phyloP scores from a whole-genome alignment of 176 grass and related monocot genomes.

The Cenchrus americanus region DNA sequence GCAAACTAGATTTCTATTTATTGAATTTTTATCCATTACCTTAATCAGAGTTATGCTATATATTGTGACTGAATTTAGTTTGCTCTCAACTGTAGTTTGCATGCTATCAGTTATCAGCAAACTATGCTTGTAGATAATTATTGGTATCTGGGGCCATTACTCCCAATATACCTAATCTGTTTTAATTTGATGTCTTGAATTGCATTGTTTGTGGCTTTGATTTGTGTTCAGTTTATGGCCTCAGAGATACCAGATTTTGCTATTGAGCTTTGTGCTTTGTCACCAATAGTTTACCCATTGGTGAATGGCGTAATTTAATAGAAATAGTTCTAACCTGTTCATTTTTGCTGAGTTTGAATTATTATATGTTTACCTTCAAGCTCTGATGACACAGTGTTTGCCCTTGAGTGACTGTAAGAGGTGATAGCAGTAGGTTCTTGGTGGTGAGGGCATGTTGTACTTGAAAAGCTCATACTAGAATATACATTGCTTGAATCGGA shows the following conservation, averaged over 20 bases:
- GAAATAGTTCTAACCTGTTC: constrained; percentile 2
- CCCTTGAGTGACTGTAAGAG: neutral
- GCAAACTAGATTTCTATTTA: neutral
- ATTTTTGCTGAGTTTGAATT: neutral
- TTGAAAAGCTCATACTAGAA: neutral
- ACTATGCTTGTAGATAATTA: neutral
- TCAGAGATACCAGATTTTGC: neutral
- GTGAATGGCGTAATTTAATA: neutral
- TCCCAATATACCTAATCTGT: neutral
- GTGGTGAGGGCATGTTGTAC: neutral
- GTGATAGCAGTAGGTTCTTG: neutral
- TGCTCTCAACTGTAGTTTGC: neutral
- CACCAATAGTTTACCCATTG: neutral
- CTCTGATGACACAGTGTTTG: neutral
- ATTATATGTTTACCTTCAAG: constrained; percentile 23
- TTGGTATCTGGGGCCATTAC: neutral
- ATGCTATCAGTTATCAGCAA: neutral
- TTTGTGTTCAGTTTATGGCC: neutral
- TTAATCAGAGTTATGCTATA: neutral
- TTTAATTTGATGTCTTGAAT: neutral
- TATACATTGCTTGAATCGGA: constrained; percentile 16
- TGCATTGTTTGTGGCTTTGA: neutral
- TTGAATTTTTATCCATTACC: neutral
- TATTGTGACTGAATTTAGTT: constrained; percentile 1
- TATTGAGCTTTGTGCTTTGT: neutral